phyloP scores from a whole-genome alignment of 306 rosid genomes.

The Quercus aquifolioides region DNA sequence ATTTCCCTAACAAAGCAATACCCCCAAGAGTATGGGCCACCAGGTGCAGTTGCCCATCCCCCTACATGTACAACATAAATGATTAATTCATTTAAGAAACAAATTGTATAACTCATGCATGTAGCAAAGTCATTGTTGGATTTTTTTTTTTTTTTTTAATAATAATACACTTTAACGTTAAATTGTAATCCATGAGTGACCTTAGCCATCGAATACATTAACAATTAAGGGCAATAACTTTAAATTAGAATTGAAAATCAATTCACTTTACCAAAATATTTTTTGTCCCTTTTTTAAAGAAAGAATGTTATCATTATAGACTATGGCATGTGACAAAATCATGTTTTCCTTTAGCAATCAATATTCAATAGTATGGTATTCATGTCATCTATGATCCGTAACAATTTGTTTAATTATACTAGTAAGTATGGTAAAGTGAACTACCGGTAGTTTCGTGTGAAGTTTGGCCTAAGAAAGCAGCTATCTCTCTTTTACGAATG shows the following conservation, averaged over 20 bases:
- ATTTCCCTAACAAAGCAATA: slow-evolving; percentile 49
- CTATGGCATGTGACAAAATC: not conserved
- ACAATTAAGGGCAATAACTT: too few species aligned
- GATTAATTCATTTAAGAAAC: too few species aligned
- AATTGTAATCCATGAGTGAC: too few species aligned
- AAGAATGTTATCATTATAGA: too few species aligned
- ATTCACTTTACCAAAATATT: too few species aligned
- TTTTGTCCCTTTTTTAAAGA: too few species aligned
- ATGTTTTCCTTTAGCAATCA: not conserved
- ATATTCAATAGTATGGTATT: not conserved
- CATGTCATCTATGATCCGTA: not conserved
- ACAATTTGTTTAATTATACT: not conserved
- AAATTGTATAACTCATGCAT: too few species aligned
- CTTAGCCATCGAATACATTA: too few species aligned
- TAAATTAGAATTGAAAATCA: too few species aligned
- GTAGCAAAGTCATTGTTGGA: too few species aligned
- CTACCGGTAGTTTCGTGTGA: slow-evolving; percentile 67
- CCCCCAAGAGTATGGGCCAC: slow-evolving; percentile 67
- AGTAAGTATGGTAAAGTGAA: not conserved
- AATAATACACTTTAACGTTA: too few species aligned
- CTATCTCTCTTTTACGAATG: slow-evolving; percentile 50
- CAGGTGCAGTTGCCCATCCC: slow-evolving; percentile 63
- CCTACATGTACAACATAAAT: slow-evolving; percentile 20
- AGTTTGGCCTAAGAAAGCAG: slow-evolving; percentile 76
- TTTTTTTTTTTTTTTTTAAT: too few species aligned